A percentile compares a stretch with the other conserved stretches of the same genome.
Conservation (phyloP, 768 basidiomycete species). For the Pisolithus marmoratus region DNA sequence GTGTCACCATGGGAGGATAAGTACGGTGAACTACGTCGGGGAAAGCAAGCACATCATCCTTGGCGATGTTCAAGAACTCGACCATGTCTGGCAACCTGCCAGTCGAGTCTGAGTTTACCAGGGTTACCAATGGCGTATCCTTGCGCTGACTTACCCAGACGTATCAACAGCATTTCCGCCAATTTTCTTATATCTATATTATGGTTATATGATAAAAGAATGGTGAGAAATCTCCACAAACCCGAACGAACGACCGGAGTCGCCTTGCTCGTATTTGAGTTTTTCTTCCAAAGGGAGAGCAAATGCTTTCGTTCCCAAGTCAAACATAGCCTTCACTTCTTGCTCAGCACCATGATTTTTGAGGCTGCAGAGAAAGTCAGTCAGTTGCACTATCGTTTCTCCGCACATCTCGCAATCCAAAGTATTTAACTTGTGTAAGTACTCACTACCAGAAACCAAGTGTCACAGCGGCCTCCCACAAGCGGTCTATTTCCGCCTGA, state of each 20-base stretch:
- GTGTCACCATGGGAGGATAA: conserved; percentile 51
- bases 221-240: conserved; percentile 3
- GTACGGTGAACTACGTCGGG: conserved; percentile 46
- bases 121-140: not conserved
- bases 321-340: conserved; percentile 35
- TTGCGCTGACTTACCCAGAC: conserved; percentile 32
- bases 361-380: conserved; percentile 21
- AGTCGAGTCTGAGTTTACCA: not conserved
- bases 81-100: conserved; percentile 38
- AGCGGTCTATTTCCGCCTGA: conserved; percentile 32
- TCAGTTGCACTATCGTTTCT: not conserved
- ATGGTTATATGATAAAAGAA: not conserved
- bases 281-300: conserved; percentile 37
- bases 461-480: too few relatives aligned
- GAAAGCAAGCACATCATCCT: conserved; percentile 63
- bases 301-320: conserved; percentile 37
- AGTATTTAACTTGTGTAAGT: not conserved
- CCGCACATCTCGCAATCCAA: not conserved
- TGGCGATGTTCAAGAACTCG: conserved; percentile 63
- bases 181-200: conserved; percentile 49
- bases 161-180: conserved; percentile 62
- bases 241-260: conserved; percentile 37
- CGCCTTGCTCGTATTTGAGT: conserved; percentile 38
- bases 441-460: conserved; percentile 55
- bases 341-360: conserved; percentile 39